These are phyloP conservation scores for Arachis hypogaea DNA, from an alignment of 306 rosid species.

Conservation along the genomic window DNA sequence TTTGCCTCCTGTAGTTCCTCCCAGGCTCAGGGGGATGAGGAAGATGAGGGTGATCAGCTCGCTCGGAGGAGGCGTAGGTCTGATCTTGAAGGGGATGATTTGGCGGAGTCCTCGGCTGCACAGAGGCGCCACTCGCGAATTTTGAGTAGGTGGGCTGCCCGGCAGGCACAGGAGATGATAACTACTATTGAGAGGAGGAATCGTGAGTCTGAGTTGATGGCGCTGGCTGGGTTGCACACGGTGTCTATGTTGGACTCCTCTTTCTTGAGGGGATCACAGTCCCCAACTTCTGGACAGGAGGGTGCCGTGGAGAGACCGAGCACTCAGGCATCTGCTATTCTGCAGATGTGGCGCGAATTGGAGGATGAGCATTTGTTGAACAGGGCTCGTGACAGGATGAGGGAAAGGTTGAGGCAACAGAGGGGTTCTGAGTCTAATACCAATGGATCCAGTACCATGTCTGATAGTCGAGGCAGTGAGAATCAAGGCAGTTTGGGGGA, in stretches of 20 bases:
- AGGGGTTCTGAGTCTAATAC: constrained; percentile 75
- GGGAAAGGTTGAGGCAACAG: constrained; percentile 83
- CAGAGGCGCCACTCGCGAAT: constrained; percentile 84
- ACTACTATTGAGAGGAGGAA: constrained; percentile 97
- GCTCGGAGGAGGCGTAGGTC: constrained; percentile 92
- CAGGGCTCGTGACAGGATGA: constrained; percentile 89
- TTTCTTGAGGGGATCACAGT: constrained; percentile 87
- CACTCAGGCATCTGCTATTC: constrained; percentile 87
- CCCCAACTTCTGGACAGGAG: constrained; percentile 88
- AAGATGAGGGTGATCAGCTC: constrained; percentile 86
- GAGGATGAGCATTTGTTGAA: constrained; percentile 92
- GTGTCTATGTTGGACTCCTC: constrained; percentile 97
- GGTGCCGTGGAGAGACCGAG: constrained; percentile 90
- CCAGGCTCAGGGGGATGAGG: constrained; percentile 76
- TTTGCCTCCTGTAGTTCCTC: constrained; percentile 94
- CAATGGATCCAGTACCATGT: constrained; percentile 67
- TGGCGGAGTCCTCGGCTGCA: constrained; percentile 92
- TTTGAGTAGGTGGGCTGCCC: constrained; percentile 96
- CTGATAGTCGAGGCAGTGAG: constrained; percentile 86
- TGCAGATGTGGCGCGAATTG: constrained; percentile 99
- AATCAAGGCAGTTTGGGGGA: constrained; percentile 85
- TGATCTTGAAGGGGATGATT: constrained; percentile 92
- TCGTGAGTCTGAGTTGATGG: constrained; percentile 95
- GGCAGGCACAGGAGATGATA: constrained; percentile 99
- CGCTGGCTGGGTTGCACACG: constrained; percentile 91